Conservation (phyloP, 1,284 basidiomycete species). For the Cerioporus squamosus region DNA sequence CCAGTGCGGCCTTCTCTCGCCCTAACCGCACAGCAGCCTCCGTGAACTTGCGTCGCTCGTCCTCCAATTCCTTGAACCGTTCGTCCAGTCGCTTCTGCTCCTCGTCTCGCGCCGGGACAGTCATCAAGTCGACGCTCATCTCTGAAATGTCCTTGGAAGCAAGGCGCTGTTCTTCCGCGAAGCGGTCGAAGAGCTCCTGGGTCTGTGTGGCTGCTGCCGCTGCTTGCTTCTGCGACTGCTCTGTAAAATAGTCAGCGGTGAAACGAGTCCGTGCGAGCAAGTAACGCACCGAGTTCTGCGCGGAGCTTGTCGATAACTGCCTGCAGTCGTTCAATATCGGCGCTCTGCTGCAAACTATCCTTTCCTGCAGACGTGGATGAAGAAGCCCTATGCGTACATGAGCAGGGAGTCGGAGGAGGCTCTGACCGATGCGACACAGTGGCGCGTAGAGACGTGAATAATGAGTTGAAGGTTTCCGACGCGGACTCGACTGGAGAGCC, state of each 20-base stretch:
- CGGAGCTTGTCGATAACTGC: slow-evolving; percentile 43
- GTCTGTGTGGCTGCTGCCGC: slow-evolving; percentile 34
- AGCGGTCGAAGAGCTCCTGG: slow-evolving; percentile 55
- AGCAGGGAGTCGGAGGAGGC: background rate
- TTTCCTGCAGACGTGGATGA: slow-evolving; percentile 1
- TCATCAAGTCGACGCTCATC: slow-evolving; percentile 54
- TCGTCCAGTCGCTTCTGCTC: slow-evolving; percentile 56
- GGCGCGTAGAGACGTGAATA: slow-evolving; percentile 52
- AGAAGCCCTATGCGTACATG: slow-evolving; percentile 12
- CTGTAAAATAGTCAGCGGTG: slow-evolving; percentile 36
- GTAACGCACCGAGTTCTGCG: slow-evolving; percentile 56
- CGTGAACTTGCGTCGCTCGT: slow-evolving; percentile 68
- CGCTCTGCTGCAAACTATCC: slow-evolving; percentile 1
- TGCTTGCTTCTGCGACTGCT: slow-evolving; percentile 53
- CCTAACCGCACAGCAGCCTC: slow-evolving; percentile 66
- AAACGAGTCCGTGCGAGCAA: background rate
- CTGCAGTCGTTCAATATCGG: slow-evolving; percentile 29
- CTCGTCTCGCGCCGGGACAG: slow-evolving; percentile 52
- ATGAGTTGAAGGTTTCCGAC: slow-evolving; percentile 51
- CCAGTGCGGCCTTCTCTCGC: slow-evolving; percentile 67
- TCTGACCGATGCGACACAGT: background rate
- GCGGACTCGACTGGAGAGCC: slow-evolving; percentile 49
- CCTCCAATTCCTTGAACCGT: slow-evolving; percentile 61
- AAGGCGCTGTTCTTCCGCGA: slow-evolving; percentile 45
- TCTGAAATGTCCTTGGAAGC: slow-evolving; percentile 32